Percentiles rank a stretch among this genome's conserved stretches.
Conservation (phyloP, 2,329 filamentous ascomycete species). For the Colletotrichum orbiculare region DNA sequence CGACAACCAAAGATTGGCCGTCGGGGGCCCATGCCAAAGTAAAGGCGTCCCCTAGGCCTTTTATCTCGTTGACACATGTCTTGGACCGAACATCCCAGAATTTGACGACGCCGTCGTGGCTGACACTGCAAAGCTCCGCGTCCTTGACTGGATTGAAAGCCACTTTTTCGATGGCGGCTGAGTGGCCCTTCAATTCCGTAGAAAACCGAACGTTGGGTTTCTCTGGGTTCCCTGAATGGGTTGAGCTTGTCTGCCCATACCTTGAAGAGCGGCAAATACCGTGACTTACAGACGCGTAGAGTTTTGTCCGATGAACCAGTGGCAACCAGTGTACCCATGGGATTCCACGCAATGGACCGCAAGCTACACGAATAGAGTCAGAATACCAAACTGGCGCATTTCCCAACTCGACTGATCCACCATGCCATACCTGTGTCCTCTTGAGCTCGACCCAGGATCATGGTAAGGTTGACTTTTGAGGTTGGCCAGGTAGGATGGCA, state of each 20-base stretch:
- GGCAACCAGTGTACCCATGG: slow-evolving; percentile 83
- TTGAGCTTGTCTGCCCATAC: slow-evolving; percentile 5
- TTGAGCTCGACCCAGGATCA: slow-evolving; percentile 65
- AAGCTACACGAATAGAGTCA: slow-evolving; percentile 60
- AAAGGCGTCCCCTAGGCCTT: slow-evolving; percentile 73
- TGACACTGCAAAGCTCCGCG: slow-evolving; percentile 80
- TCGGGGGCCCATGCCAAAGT: slow-evolving; percentile 80
- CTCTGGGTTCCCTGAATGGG: slow-evolving; percentile 75
- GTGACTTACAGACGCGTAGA: slow-evolving; percentile 76
- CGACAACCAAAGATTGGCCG: slow-evolving; percentile 76
- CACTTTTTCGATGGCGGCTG: slow-evolving; percentile 76
- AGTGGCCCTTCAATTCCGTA: slow-evolving; percentile 78
- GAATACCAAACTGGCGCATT: slow-evolving; percentile 40
- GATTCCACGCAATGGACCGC: slow-evolving; percentile 89
- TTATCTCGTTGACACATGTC: slow-evolving; percentile 75
- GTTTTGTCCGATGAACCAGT: slow-evolving; percentile 79
- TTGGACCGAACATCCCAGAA: slow-evolving; percentile 86
- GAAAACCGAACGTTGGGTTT: slow-evolving; percentile 78
- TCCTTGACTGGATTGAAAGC: slow-evolving; percentile 83
- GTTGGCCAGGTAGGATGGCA: slow-evolving; percentile 73
- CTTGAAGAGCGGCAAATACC: not conserved
- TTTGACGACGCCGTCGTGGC: slow-evolving; percentile 78
- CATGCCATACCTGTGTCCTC: slow-evolving; percentile 66
- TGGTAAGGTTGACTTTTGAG: slow-evolving; percentile 79
- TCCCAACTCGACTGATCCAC: not conserved